Base-by-base conservation (phyloP, 2,329 filamentous ascomycete species). In the Calcarisporium arbuscula region DNA sequence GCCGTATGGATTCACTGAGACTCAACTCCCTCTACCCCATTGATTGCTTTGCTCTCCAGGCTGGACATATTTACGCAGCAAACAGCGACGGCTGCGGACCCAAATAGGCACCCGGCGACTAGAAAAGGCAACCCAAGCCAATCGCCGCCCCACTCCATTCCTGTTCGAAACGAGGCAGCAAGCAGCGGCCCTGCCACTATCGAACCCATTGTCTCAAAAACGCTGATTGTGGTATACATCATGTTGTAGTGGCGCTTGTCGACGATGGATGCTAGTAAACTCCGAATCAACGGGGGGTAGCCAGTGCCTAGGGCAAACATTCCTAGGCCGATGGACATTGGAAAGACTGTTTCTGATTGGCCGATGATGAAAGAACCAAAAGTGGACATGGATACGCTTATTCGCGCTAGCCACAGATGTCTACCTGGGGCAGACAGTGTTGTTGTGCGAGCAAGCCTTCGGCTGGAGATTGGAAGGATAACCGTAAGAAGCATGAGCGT, bases 101-200 rank as follows among this genome's bases (percentile, higher is more conserved):
- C 12, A n/a, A 36, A 22, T 23, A 36, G 8, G 18, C 15, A 12
- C 5, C 23, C 38, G 4, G 38, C 22, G 4, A 41, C 17, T 6
- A 40, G 18, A 28, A 45, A 47, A 11, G 42, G 40, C 11, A 45
- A 27, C 3, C 34, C 40, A n/a, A 39, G 10, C 44, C 42, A 47
- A 10, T 28, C 20, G 4, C 36, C 35, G 3, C 37, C 44, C 32
- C 28, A 29, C 16, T 35, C 23, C 19, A 47, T 22, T 4, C 43
- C 43, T 3, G 39, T 23, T 5, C 41, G 19, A 18, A 42, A 47
- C 15, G 41, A 28, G 5, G 38, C 25, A n/a, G 43, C 43, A 17
- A 47, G 36, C 4, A 46, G 25, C 4, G 45, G 45, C 11, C 39
- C 43, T 2, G 43, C 45, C 2, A 46, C 17, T 2, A 47, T 28